Evolutionary conservation across 2,329 filamentous ascomycete genomes (phyloP), one percentile per base, ranked within the genome.

Genomic region (Lomentospora prolificans): DNA sequence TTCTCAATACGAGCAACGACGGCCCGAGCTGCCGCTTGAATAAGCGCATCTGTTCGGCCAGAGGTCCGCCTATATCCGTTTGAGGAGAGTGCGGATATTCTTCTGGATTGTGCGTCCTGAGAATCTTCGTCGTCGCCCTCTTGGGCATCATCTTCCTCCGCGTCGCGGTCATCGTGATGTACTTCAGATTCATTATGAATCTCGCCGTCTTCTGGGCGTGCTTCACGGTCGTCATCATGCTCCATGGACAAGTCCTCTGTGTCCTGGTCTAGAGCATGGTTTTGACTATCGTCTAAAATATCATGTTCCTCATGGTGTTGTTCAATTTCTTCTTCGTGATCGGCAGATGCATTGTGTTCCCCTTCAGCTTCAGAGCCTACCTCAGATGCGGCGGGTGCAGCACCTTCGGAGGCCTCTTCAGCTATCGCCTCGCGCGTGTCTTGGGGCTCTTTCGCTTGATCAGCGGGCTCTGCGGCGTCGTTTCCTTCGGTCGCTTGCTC

Each of bases 11-110:
- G 73, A 2, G 71, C 73, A 8, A 80, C 70, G 12, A 80, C 76
- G 22, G 75, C 75, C 53, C 73, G 69, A 1, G 78, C 78, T 0
- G 77, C 78, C 24, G 73, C 74, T 30, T 79, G 75, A 58, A 81
- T 80, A 33, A 79, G 67, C 5, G 75, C 77, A 60, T 81, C 75
- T 2, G 78, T 77, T 4, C 72, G 68, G 8, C 67, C 62, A 1
- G 74, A 77, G 1, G 69, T 65, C n/a, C 71, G 70, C 25, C 72
- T 65, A 17, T 65, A 25, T 17, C 44, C 48, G 8, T 25, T 19
- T 9, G 53, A 55, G 10, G 53, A 48, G 17, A 7, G 12, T 33
- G 30, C 5, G 2, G 30, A 52, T 19, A 33, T 14, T 24, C 50
- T 52, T 24, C 50, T 52, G 4, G 50, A 52, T 27, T 48, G 17